Conservation (phyloP, 2,329 filamentous ascomycete genomes). For the Botryotinia convoluta region DNA sequence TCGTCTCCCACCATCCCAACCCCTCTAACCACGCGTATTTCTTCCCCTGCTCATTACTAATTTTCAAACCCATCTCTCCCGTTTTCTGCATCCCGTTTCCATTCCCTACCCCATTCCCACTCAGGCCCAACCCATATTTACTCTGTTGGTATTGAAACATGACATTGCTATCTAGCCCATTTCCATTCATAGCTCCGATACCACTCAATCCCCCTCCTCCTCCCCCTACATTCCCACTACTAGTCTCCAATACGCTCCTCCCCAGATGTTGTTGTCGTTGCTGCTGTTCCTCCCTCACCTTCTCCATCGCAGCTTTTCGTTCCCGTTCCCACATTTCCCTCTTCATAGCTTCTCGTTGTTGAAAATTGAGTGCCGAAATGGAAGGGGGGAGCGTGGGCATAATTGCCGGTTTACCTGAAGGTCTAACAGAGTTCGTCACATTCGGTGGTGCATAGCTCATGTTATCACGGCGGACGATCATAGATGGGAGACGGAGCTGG, state of each 20-base stretch:
- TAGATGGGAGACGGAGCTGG: conserved; percentile 58
- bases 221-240: not conserved
- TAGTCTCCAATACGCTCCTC: not conserved
- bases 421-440: not conserved
- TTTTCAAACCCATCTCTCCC: conserved; percentile 7
- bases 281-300: conserved; percentile 19
- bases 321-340: conserved; percentile 46
- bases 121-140: not conserved
- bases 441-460: conserved; percentile 27
- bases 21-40: conserved; percentile 19
- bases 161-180: not conserved
- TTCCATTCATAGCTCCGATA: not conserved
- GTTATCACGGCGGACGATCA: conserved; percentile 49
- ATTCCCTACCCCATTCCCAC: not conserved
- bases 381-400: not conserved
- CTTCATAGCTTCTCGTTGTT: conserved; percentile 49
- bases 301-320: conserved; percentile 40
- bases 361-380: conserved; percentile 37
- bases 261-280: conserved; percentile 22
- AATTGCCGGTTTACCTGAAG: not conserved
- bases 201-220: not conserved
- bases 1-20: conserved; percentile 17
- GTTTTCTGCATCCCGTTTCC: not conserved
- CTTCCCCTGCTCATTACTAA: not conserved
- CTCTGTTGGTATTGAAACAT: not conserved